Conservation (phyloP, 768 basidiomycete species). For the Coprinopsis cinerea region DNA sequence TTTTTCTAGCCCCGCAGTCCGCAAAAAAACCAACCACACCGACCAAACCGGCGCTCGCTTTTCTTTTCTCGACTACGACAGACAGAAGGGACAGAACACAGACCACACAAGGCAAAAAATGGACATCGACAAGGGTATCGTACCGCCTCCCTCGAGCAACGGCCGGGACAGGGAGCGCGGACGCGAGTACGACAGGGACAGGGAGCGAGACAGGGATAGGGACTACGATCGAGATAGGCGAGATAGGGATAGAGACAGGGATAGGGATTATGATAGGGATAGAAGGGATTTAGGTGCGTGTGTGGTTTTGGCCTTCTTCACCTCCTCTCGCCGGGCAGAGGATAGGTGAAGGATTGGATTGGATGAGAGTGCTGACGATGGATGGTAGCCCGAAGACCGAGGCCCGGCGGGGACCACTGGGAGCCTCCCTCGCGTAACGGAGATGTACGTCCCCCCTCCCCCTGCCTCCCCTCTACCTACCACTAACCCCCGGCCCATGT, state of each 20-base stretch:
- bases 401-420: slow-evolving; percentile 51
- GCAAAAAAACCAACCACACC: too few relatives aligned
- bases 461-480: slow-evolving; percentile 5
- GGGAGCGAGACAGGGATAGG: slow-evolving; percentile 38
- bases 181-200: slow-evolving; percentile 37
- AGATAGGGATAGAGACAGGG: slow-evolving; percentile 35
- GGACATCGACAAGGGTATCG: slow-evolving; percentile 63
- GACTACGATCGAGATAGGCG: slow-evolving; percentile 32
- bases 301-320: slow-evolving; percentile 34
- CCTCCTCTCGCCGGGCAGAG: slow-evolving; percentile 33
- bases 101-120: slow-evolving; percentile 80
- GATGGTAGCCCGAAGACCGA: too few relatives aligned
- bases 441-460: slow-evolving; percentile 44
- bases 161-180: slow-evolving; percentile 40
- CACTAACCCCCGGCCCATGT: background rate
- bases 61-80: too few relatives aligned
- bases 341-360: too few relatives aligned
- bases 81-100: too few relatives aligned
- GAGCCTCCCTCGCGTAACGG: slow-evolving; percentile 74
- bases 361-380: too few relatives aligned
- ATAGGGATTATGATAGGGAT: slow-evolving; percentile 37
- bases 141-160: slow-evolving; percentile 25
- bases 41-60: too few relatives aligned
- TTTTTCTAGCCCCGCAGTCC: too few relatives aligned
- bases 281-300: slow-evolving; percentile 47